phyloP scores from a whole-genome alignment of 768 basidiomycete genomes.

The Mycena kentingensis region DNA sequence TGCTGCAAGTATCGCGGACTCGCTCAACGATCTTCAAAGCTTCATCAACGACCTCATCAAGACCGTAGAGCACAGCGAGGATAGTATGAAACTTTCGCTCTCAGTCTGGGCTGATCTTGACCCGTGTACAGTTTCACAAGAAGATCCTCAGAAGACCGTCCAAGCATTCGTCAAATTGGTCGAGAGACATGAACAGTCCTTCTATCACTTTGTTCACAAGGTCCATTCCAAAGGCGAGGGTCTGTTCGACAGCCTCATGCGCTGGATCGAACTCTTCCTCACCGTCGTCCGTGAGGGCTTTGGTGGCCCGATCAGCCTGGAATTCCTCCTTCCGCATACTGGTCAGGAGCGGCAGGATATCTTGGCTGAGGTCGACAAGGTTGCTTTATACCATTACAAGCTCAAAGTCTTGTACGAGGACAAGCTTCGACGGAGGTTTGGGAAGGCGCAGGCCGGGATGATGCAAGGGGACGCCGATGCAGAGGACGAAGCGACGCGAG shows the following conservation, averaged over 20 bases:
- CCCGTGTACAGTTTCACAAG: slow-evolving; percentile 63
- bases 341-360: slow-evolving; percentile 76
- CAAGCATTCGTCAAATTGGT: slow-evolving; percentile 93
- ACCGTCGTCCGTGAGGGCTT: slow-evolving; percentile 89
- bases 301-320: slow-evolving; percentile 74
- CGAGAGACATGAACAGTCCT: slow-evolving; percentile 90
- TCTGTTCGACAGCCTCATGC: slow-evolving; percentile 92
- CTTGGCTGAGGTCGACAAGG: slow-evolving; percentile 82
- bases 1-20: slow-evolving; percentile 96
- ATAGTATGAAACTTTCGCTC: slow-evolving; percentile 55
- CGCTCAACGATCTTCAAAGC: slow-evolving; percentile 84
- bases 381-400: slow-evolving; percentile 92
- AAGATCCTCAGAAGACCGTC: slow-evolving; percentile 83
- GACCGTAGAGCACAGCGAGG: slow-evolving; percentile 91
- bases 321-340: slow-evolving; percentile 84
- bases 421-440: slow-evolving; percentile 85
- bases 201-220: slow-evolving; percentile 97
- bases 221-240: slow-evolving; percentile 96
- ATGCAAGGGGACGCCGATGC: slow-evolving; percentile 57
- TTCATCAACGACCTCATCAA: slow-evolving; percentile 94
- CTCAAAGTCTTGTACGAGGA: slow-evolving; percentile 92
- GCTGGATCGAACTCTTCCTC: slow-evolving; percentile 95
- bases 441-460: slow-evolving; percentile 49
- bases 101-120: neutral
- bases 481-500: slow-evolving; percentile 83